Conservation (phyloP, 1,284 basidiomycete genomes). For the Ganoderma multipileum region DNA sequence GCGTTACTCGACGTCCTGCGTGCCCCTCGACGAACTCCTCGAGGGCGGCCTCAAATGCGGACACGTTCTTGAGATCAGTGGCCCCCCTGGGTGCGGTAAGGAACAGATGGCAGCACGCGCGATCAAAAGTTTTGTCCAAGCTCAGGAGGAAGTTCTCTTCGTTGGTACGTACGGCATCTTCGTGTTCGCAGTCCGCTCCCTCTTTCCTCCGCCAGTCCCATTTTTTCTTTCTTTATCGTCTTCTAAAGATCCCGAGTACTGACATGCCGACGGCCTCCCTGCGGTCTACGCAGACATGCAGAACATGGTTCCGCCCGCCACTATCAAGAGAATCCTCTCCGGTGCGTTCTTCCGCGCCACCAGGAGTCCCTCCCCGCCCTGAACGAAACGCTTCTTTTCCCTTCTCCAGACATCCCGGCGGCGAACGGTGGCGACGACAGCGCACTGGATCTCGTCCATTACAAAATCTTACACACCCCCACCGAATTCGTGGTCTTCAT, state of each 20-base stretch:
- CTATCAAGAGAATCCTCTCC: constrained; percentile 49
- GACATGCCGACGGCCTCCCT: constrained; percentile 16
- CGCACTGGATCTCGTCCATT: constrained; percentile 49
- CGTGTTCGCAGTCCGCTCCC: constrained; percentile 9
- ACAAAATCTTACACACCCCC: constrained; percentile 53
- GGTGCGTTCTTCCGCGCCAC: constrained; percentile 10
- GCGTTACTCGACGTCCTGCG: constrained; percentile 51
- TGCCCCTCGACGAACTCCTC: constrained; percentile 61
- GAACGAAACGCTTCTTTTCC: constrained; percentile 17
- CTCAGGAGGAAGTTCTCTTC: constrained; percentile 60
- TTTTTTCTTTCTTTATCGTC: background rate
- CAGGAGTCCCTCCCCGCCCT: constrained; percentile 12
- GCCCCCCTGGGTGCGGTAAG: constrained; percentile 74
- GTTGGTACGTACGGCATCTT: constrained; percentile 62
- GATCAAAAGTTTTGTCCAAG: constrained; percentile 52
- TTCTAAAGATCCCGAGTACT: background rate
- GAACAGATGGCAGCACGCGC: constrained; percentile 59
- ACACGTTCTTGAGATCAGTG: constrained; percentile 72
- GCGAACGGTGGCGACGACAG: constrained; percentile 4
- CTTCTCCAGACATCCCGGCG: constrained; percentile 32
- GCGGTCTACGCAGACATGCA: constrained; percentile 60
- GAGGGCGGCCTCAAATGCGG: constrained; percentile 66
- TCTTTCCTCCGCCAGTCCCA: background rate
- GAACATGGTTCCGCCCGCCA: constrained; percentile 63
- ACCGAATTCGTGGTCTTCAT: constrained; percentile 66